Percentiles rank a stretch among this genome's conserved stretches.
phyloP scores from a whole-genome alignment of 306 rosid genomes.

The Citrullus amarus region DNA sequence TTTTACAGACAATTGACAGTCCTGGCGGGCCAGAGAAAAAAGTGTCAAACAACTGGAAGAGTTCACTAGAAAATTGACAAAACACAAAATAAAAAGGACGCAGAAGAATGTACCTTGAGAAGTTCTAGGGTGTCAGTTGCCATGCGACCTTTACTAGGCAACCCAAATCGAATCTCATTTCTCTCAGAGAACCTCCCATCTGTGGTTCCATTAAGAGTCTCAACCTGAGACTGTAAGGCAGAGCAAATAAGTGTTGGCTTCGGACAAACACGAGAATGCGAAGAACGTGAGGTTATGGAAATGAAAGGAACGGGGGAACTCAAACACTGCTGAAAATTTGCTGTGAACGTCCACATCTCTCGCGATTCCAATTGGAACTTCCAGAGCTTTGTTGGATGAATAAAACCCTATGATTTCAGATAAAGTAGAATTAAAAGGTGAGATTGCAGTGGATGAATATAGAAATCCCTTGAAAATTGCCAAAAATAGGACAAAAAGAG shows the following conservation, averaged over 20 bases:
- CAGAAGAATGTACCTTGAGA: conserved; percentile 38
- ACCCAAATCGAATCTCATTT: conserved; percentile 58
- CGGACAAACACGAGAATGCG: neutral
- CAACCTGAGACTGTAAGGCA: conserved; percentile 28
- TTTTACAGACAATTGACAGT: conserved; percentile 84
- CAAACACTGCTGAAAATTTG: conserved; percentile 15
- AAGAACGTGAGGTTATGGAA: neutral
- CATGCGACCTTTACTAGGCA: conserved; percentile 94
- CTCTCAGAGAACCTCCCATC: conserved; percentile 17
- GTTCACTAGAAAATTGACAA: neutral
- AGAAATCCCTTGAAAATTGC: neutral
- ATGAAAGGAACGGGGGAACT: neutral
- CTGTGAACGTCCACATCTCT: conserved; percentile 5
- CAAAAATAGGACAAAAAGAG: neutral
- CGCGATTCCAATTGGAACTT: neutral
- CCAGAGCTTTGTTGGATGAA: neutral
- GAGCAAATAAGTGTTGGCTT: conserved; percentile 18
- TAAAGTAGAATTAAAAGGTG: neutral
- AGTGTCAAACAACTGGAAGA: neutral
- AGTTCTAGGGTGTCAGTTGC: conserved; percentile 71
- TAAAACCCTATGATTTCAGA: neutral
- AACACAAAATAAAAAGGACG: neutral
- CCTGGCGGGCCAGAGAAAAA: conserved; percentile 13
- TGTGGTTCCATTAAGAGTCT: conserved; percentile 31
- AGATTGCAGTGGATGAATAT: neutral